Evolutionary conservation across 441 rosid species (phyloP), one percentile per base, ranked within the genome.

Genomic region (Kokia cookei): DNA sequence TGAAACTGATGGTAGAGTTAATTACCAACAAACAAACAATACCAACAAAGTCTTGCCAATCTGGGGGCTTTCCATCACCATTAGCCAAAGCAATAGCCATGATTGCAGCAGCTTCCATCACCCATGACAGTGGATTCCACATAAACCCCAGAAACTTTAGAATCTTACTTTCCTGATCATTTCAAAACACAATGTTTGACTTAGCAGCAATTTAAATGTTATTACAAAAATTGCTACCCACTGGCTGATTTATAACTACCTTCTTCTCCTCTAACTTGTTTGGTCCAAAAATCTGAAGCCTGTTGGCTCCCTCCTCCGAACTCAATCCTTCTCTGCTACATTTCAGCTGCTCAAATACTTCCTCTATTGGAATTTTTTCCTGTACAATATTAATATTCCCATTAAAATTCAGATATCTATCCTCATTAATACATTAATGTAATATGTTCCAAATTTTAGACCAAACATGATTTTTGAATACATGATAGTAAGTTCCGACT

Each of bases 91-190:
- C 98, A 79, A 94, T 92, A 51, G 98, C 97, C 98, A 94, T 94
- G 42, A 94, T 71, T 12, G 98, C 97, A 76, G 97, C 97, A 65
- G 94, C 84, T 79, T 94, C 98, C 98, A 94, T 92, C 40, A 92
- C 98, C 98, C 98, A 94, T 7, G 98, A 94, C 27, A 94, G 86
- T 13, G 97, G 97, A 73, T 94, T 94, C 97, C 98, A 92, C 98
- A 94, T 92, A 75, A 94, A 94, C 80, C 98, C 97, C 82, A 92
- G 81, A 74, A 94, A 94, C 94, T 94, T 94, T 69, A 94, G 92
- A 13, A 94, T 0, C 77, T 94, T 94, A 92, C 92, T 92, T 86
- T 94, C 98, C 97, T 93, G 85, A 67, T 58, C 53, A 50, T 61
- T 10, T 54, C 11, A 35, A 73, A 59, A 32, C 12, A 32, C 2